Percentiles rank a stretch among this genome's conserved stretches.
These are phyloP conservation scores for Pulveroboletus sp. DNA, from an alignment of 768 basidiomycete genomes.

Conservation along the genomic window DNA sequence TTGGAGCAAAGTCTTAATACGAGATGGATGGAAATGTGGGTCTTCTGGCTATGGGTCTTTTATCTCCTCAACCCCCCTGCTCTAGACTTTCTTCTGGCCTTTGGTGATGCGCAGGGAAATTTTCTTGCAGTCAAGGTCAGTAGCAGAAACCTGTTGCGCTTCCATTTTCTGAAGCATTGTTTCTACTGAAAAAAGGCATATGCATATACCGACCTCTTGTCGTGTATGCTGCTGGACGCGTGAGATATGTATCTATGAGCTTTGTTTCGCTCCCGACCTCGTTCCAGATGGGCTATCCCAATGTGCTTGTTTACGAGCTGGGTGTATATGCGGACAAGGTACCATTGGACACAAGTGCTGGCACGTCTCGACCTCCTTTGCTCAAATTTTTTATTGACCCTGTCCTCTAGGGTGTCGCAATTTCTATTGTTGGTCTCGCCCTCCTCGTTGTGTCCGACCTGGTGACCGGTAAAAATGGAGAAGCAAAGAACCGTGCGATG, in stretches of 20 bases:
- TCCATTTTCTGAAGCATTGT: neutral
- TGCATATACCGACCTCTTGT: slow-evolving; percentile 80
- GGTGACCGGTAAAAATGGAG: slow-evolving; percentile 70
- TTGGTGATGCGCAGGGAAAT: slow-evolving; percentile 82
- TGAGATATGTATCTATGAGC: slow-evolving; percentile 31
- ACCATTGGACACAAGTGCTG: slow-evolving; percentile 80
- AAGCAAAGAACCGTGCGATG: slow-evolving; percentile 59
- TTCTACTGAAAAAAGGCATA: slow-evolving; percentile 51
- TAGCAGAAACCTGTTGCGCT: neutral
- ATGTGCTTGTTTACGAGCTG: slow-evolving; percentile 79
- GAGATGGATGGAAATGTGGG: slow-evolving; percentile 90
- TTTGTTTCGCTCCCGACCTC: neutral
- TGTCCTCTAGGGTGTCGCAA: slow-evolving; percentile 54
- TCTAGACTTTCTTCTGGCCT: slow-evolving; percentile 74
- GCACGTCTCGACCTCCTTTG: slow-evolving; percentile 34
- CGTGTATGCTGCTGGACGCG: slow-evolving; percentile 91
- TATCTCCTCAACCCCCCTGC: neutral
- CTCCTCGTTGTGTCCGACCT: slow-evolving; percentile 78
- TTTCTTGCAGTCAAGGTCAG: slow-evolving; percentile 76
- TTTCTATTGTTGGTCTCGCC: slow-evolving; percentile 72
- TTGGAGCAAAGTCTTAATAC: slow-evolving; percentile 67
- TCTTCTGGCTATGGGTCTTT: slow-evolving; percentile 1
- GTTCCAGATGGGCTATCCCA: slow-evolving; percentile 74
- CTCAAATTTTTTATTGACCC: neutral
- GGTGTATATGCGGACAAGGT: slow-evolving; percentile 74